Base-by-base conservation (phyloP, 2,329 filamentous ascomycete genomes). In the Drechslerella dactyloides region DNA sequence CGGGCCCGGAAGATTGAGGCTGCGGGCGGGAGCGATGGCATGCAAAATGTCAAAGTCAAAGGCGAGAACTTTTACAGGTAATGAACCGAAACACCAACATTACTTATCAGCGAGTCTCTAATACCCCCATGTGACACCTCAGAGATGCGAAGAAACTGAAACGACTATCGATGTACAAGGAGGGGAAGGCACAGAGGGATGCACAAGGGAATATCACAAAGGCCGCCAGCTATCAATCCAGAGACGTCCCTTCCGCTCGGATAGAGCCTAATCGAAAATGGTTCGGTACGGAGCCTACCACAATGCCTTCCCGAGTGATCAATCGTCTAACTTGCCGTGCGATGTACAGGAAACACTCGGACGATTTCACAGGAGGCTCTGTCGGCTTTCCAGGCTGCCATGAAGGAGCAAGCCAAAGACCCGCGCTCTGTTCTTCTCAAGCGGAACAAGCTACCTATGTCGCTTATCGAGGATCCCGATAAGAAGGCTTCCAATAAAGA, bases 211-310 rank as follows among this genome's bases (percentile, higher is more conserved):
- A 93, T 77, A 89, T 99, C 79, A 90, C 89, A 62, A 88, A 94
- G 81, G 88, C 91, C 74, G 92, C 92, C 54, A 85, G 86, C 15
- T 96, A 87, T 81, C 93, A 97, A 82, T 92, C 89, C 70, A 85
- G 87, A 78, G 92, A 96, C 37, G 82, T 88, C 21, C 93, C 93
- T 52, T 86, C 85, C 69, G 94, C 93, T 75, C 86, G 93, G 75
- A 90, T 97, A 78, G 93, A 97, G 83, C 94, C 94, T 55, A 96
- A 97, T 82, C 86, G 94, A 78, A 96, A 96, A 82, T 99, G 94
- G 94, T 99, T 99, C 82, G 74, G 74, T 74, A 74, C 50, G 62
- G n/a, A 52, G 10, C 17, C 19, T 27, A 46, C 10, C 17, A 27
- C 3, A 17, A 27, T 30, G 50, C 21, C 27, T 35, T 3, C 7